These are phyloP conservation scores for Chalaropsis ovoidea DNA, from an alignment of 2,329 filamentous ascomycete species.

Conservation along the genomic window DNA sequence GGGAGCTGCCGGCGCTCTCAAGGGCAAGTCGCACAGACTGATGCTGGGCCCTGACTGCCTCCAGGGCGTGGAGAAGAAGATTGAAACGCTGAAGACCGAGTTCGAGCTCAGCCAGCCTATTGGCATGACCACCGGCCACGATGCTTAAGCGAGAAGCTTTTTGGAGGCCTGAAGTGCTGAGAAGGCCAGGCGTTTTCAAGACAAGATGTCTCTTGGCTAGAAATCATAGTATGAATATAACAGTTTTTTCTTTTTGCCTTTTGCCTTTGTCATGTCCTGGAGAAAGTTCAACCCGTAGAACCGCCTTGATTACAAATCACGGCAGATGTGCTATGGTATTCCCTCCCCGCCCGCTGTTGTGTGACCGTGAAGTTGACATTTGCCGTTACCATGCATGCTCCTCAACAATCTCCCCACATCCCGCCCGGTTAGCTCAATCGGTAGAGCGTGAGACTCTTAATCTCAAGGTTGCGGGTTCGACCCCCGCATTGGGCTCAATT, in stretches of 20 bases:
- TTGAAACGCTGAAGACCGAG: slow-evolving; percentile 25
- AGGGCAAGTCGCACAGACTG: slow-evolving; percentile 32
- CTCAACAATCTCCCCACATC: no score
- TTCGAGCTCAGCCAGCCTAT: slow-evolving; percentile 6
- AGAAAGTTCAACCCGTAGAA: no score
- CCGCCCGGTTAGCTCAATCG: slow-evolving; percentile 55
- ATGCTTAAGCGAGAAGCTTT: neutral
- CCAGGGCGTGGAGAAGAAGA: slow-evolving; percentile 29
- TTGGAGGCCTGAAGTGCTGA: neutral
- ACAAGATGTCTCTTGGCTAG: neutral
- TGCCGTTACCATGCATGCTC: no score
- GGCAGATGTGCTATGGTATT: no score
- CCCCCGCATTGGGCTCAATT: slow-evolving; percentile 31
- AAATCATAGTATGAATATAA: neutral
- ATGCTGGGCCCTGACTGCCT: slow-evolving; percentile 34
- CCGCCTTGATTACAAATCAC: no score
- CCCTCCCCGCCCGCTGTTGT: no score
- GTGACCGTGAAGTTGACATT: no score
- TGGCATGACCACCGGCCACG: slow-evolving; percentile 6
- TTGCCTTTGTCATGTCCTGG: no score
- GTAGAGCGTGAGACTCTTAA: slow-evolving; percentile 65
- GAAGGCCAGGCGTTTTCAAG: no score
- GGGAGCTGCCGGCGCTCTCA: slow-evolving; percentile 28
- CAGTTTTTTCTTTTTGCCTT: neutral
- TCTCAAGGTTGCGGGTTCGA: slow-evolving; percentile 38